phyloP scores from a whole-genome alignment of 768 basidiomycete genomes.

The Xerocomellus dryophilus region DNA sequence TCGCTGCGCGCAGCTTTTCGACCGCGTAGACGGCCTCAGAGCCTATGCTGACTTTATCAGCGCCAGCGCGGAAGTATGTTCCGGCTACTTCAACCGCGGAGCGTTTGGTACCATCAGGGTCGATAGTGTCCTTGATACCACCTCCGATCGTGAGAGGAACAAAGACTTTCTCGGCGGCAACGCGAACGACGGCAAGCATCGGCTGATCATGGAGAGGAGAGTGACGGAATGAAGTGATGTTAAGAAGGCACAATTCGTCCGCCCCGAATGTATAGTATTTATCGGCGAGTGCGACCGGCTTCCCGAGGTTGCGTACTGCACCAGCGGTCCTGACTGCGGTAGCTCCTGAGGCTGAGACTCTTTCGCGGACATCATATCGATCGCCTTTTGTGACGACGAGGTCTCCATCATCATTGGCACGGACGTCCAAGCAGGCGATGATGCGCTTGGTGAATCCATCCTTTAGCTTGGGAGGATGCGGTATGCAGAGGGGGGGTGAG shows the following conservation, averaged over 20 bases:
- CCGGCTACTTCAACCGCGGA: conserved; percentile 92
- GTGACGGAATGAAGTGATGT: conserved; percentile 98
- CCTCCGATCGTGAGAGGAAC: conserved; percentile 99
- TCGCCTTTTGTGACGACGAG: conserved; percentile 99
- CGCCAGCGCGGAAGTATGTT: conserved; percentile 94
- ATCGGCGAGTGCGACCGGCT: conserved; percentile 87
- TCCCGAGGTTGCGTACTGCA: conserved; percentile 93
- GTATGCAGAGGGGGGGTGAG: conserved; percentile 24
- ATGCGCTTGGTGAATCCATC: conserved; percentile 90
- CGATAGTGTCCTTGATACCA: conserved; percentile 93
- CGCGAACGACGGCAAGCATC: conserved; percentile 93
- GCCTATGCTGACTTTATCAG: conserved; percentile 98
- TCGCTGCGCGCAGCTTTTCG: conserved; percentile 63
- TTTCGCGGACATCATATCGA: conserved; percentile 97
- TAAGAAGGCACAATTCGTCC: conserved; percentile 95
- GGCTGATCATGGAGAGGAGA: conserved; percentile 96
- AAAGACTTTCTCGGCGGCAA: conserved; percentile 85
- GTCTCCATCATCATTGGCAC: conserved; percentile 93
- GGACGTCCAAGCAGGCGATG: conserved; percentile 96
- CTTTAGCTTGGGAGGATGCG: conserved; percentile 39
- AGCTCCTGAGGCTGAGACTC: conserved; percentile 32
- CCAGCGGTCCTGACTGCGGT: conserved; percentile 51
- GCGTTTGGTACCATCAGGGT: conserved; percentile 89
- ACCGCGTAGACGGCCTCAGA: conserved; percentile 94
- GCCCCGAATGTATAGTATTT: conserved; percentile 87